Percentiles rank a stretch among this genome's conserved stretches.
Conservation (phyloP, 345 rosid genomes). For the Jatropha curcas region DNA sequence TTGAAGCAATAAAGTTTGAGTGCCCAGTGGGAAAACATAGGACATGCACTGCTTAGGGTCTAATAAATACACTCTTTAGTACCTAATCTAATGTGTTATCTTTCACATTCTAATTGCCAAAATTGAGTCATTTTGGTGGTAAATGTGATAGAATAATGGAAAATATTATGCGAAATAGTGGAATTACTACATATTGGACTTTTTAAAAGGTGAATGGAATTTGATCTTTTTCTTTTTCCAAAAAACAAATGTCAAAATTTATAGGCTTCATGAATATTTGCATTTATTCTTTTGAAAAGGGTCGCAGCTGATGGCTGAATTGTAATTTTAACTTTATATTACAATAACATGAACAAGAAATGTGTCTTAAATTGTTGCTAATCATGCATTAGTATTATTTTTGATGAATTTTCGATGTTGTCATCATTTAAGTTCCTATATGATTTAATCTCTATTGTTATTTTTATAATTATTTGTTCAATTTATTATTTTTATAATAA, state of each 20-base stretch:
- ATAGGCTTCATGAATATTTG: background rate
- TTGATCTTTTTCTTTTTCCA: background rate
- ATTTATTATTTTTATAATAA: too few species aligned
- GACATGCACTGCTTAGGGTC: too few species aligned
- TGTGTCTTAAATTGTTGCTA: too few species aligned
- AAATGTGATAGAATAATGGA: background rate
- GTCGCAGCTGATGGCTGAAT: too few species aligned
- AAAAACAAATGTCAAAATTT: too few species aligned
- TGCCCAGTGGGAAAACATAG: background rate
- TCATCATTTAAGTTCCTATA: too few species aligned
- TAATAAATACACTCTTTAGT: background rate
- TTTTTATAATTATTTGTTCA: too few species aligned
- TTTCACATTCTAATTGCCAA: background rate
- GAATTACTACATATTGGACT: background rate
- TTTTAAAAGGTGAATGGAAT: background rate
- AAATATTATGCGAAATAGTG: background rate
- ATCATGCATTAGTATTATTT: too few species aligned
- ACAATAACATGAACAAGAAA: too few species aligned
- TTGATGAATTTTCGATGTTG: too few species aligned
- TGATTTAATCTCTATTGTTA: too few species aligned
- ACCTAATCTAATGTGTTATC: background rate
- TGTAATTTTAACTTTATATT: too few species aligned
- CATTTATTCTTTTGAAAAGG: background rate
- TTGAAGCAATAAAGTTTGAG: conserved; percentile 1
- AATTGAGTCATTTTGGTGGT: background rate